Conservation (phyloP, 495 filamentous ascomycete genomes). For the Penicillium chermesinum region DNA sequence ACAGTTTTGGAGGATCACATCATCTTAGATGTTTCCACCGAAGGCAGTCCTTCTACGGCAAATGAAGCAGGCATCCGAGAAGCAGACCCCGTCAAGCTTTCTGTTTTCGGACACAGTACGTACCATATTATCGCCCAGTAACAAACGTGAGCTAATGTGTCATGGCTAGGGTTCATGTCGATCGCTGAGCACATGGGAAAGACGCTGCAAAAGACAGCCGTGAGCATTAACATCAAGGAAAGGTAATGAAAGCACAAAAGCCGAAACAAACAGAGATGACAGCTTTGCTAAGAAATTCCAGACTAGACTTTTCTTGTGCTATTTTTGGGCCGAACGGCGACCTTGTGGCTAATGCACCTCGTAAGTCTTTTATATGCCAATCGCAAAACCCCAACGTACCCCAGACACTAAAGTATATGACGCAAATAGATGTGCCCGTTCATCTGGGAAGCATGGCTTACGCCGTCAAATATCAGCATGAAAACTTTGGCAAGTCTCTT, state of each 20-base stretch:
- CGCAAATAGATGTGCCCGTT: too few relatives aligned
- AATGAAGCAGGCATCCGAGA: too few relatives aligned
- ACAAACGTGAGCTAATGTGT: too few relatives aligned
- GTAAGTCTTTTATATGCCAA: too few relatives aligned
- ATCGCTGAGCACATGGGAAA: constrained; percentile 94
- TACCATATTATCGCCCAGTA: too few relatives aligned
- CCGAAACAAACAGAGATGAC: too few relatives aligned
- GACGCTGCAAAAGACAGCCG: constrained; percentile 83
- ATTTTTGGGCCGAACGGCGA: constrained; percentile 77
- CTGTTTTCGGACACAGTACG: constrained; percentile 82
- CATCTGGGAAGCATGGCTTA: constrained; percentile 65
- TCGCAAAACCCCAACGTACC: too few relatives aligned
- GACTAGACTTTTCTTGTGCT: constrained; percentile 88
- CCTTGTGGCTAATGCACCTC: constrained; percentile 68
- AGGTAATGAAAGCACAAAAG: too few relatives aligned
- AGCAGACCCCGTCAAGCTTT: constrained; percentile 76
- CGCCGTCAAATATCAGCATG: constrained; percentile 73
- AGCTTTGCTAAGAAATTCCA: too few relatives aligned
- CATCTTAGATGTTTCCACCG: constrained; percentile 21
- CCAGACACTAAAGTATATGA: too few relatives aligned
- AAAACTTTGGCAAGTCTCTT: constrained; percentile 79
- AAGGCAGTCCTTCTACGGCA: too few relatives aligned
- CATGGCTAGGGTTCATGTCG: too few relatives aligned
- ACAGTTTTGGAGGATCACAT: constrained; percentile 55
- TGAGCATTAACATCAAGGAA: constrained; percentile 91